phyloP scores from a whole-genome alignment of 129 eudicot genomes.

The Smallanthus sonchifolius region DNA sequence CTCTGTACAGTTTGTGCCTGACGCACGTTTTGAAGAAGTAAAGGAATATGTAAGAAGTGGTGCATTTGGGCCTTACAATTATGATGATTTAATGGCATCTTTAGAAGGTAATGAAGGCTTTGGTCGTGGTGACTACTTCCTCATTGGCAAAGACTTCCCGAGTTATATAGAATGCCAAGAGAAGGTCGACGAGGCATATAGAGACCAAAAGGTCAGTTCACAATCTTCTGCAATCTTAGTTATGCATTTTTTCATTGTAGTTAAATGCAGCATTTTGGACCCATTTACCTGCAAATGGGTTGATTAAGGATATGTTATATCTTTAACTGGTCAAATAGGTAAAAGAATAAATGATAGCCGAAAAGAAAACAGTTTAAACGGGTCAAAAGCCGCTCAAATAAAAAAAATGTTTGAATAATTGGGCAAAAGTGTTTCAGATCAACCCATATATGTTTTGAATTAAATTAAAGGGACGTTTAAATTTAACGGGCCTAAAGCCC shows the following conservation, averaged over 20 bases:
- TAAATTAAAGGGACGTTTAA: too few relatives aligned
- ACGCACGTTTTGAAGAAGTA: slow-evolving; percentile 78
- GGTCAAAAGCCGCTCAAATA: neutral
- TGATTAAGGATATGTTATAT: neutral
- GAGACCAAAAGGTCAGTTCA: slow-evolving; percentile 74
- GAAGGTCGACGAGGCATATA: slow-evolving; percentile 78
- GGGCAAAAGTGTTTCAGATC: neutral
- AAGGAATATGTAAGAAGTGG: slow-evolving; percentile 76
- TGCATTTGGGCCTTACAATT: slow-evolving; percentile 59
- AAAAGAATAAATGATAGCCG: neutral
- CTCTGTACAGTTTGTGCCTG: slow-evolving; percentile 69
- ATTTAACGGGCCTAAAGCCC: neutral
- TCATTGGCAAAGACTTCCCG: slow-evolving; percentile 94
- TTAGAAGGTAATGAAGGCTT: slow-evolving; percentile 92
- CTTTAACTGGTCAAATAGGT: neutral
- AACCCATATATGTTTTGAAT: neutral
- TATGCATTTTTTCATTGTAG: neutral
- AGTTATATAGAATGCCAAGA: slow-evolving; percentile 93
- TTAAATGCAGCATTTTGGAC: neutral
- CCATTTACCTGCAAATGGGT: neutral
- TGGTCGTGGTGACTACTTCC: slow-evolving; percentile 90
- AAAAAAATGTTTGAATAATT: neutral
- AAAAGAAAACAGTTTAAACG: neutral
- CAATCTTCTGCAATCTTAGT: neutral
- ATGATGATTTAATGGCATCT: slow-evolving; percentile 75